Evolutionary conservation across 2,329 filamentous ascomycete species (phyloP), one percentile per base, ranked within the genome.

Genomic region (Hypoxylon sp.): DNA sequence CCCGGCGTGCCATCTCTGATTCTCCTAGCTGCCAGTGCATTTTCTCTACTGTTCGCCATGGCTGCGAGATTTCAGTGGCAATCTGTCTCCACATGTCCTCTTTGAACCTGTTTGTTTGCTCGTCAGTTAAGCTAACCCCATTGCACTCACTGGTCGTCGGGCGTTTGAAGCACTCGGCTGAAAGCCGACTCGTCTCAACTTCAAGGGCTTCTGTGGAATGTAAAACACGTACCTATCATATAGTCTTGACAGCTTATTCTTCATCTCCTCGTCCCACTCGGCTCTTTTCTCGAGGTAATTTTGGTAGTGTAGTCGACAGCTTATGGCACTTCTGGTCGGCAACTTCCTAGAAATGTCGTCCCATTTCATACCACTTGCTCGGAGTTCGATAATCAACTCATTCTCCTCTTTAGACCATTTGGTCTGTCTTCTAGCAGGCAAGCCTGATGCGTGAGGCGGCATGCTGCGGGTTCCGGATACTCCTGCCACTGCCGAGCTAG

Each of bases 1-100:
- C 94, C 56, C 94, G 88, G 60, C 90, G 86, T 43, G 93, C 93
- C 92, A 99, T 98, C 69, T 98, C 95, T 67, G 88, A 81, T 73
- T 97, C 92, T 62, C 94, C 94, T 52, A 99, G 82, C 71, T 96
- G 90, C 94, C 95, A 99, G 76, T 98, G 95, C 93, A 97, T 97
- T 3, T 92, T 93, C 77, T 99, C 94, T 43, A 91, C 94, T 15
- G 95, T 92, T 70, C 95, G 85, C 94, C 94, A 98, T 29, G 94
- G 95, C 55, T 97, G 88, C 24, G 88, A 88, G 88, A 99, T 94
- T 75, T 98, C 94, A 73, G 95, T 92, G 37, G 93, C 92, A 18
- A 98, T 90, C 70, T 94, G 95, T 58, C 91, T 88, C 94, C 94
- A 99, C 92, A 98, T 98, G 72, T 98, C 92, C 63, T 91, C 87